Conservation (phyloP, 345 rosid species). For the Camelina hispida region DNA sequence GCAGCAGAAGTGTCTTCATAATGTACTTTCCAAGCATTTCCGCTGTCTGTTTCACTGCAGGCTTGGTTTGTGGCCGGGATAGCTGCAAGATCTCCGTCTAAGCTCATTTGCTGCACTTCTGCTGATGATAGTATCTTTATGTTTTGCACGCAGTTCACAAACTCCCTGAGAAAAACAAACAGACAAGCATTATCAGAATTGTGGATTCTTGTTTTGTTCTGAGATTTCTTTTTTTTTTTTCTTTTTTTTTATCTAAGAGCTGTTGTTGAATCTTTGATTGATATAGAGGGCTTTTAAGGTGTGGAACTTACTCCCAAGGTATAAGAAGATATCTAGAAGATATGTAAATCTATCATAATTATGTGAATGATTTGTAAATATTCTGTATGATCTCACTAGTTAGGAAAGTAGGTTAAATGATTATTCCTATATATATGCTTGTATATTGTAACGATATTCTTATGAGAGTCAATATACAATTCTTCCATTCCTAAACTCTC, state of each 20-base stretch:
- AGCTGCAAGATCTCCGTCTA: slow-evolving; percentile 86
- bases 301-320: slow-evolving; percentile 94
- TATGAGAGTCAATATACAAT: no score
- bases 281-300: background rate
- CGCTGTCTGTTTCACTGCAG: slow-evolving; percentile 86
- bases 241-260: no score
- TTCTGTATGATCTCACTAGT: no score
- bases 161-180: slow-evolving; percentile 37
- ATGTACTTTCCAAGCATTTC: slow-evolving; percentile 86
- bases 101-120: slow-evolving; percentile 94
- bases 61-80: slow-evolving; percentile 75
- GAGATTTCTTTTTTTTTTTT: background rate
- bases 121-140: slow-evolving; percentile 89
- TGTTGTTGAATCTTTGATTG: slow-evolving; percentile 10
- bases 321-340: no score
- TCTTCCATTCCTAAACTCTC: no score
- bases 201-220: background rate
- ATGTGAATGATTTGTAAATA: no score
- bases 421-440: no score
- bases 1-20: slow-evolving; percentile 84
- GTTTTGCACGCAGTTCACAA: slow-evolving; percentile 83
- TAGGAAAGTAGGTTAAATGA: no score
- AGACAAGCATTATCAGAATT: slow-evolving; percentile 16
- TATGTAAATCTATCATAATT: no score
- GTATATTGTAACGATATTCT: no score